A percentile compares a stretch with the other conserved stretches of the same genome.
These are phyloP conservation scores for Clarireedia homoeocarpa DNA, from an alignment of 2,329 filamentous ascomycete species.

Conservation along the genomic window DNA sequence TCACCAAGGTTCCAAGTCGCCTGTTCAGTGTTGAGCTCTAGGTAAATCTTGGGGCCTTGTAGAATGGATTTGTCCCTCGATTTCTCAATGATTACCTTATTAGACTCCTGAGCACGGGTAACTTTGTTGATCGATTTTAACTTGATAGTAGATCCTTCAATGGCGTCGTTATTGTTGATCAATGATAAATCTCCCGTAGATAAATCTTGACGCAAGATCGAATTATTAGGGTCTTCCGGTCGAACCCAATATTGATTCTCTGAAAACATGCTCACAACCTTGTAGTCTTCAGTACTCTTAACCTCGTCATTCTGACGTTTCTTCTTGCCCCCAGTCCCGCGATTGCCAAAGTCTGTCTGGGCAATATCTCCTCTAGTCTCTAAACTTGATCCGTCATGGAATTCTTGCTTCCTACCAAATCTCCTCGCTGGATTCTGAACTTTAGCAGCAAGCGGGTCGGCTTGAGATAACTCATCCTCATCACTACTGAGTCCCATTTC, in stretches of 20 bases:
- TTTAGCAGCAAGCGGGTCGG: not conserved
- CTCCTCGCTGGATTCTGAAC: not conserved
- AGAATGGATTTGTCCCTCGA: not conserved
- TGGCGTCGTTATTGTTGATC: not conserved
- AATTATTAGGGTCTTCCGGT: not conserved
- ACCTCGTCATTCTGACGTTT: not conserved
- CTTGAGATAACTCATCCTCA: not conserved
- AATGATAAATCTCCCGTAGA: not conserved
- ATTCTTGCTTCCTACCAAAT: not conserved
- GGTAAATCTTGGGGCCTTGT: not conserved
- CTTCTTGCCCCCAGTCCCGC: not conserved
- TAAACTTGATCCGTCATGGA: not conserved
- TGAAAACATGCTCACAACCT: not conserved
- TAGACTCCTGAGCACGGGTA: not conserved
- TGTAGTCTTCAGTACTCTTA: not conserved
- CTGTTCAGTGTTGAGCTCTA: not conserved
- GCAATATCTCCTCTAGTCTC: not conserved
- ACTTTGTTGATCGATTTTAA: not conserved
- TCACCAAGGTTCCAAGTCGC: not conserved
- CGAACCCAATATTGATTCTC: not conserved
- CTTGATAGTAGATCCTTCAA: not conserved
- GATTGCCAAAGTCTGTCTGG: not conserved
- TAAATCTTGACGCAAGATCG: not conserved
- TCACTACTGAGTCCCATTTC: too few species aligned
- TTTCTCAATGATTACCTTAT: not conserved